Base-by-base conservation (phyloP, 805 yeast species). In the Ogataea nitratoaversa region DNA sequence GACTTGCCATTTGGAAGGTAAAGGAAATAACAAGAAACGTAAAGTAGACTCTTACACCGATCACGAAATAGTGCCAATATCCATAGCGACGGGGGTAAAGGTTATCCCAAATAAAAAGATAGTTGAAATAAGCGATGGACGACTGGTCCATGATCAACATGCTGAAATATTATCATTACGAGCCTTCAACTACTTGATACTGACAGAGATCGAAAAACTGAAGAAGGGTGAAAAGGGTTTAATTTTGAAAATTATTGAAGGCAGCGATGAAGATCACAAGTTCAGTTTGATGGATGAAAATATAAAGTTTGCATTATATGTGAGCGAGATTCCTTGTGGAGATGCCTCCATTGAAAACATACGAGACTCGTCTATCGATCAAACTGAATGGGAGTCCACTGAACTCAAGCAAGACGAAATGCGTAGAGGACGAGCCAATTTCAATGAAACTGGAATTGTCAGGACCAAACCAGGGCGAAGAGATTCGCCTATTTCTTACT, bases 381-480 rank as follows among this genome's bases (percentile, higher is more conserved):
- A 40, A 25, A 41, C 36, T 1, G 16, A 45, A 11, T 47, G 59
- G 60, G 44, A 40, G 35, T 20, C 29, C 3, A 13, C 13, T 17
- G 31, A 14, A 38, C 53, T 19, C 2, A 33, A 36, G 8, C 36
- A 12, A 9, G 42, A 42, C 2, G 50, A 47, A 1, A 37, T 48
- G 2, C 13, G 75, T 1, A 57, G 95, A 51, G 97, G 97, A 0
- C 60, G 95, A 30, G 74, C 72, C 27, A 67, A 76, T 55, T 82
- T 76, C 48, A 63, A 62, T 13, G 51, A 62, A 16, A 60, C 71
- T 2, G 95, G 96, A 0, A 60, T 66, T 8, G 89, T 91, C 1
- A 68, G 99, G 46, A 90, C 98, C 0, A 91, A 93, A 55, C 99
- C 98, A 0, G 99, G 99, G 2, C 61, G 98, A 37, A 58, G 69